Evolutionary conservation across 169 alveolate species (phyloP).

Genomic region (Plasmodium knowlesi): DNA sequence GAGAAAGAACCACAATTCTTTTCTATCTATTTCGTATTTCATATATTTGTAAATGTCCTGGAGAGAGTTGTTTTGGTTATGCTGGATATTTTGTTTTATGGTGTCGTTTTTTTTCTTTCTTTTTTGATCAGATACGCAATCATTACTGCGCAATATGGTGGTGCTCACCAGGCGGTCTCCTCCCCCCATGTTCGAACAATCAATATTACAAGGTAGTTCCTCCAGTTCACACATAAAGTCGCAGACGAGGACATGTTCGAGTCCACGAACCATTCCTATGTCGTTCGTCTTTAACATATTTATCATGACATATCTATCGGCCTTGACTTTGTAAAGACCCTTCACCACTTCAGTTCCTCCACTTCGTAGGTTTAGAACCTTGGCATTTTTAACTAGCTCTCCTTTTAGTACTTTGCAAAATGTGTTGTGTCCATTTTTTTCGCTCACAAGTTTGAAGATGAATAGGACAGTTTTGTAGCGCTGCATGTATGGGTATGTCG

Average conservation of each 20-base stretch:
- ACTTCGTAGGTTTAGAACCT: slow-evolving; percentile 54
- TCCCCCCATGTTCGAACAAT: neutral
- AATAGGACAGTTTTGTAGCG: slow-evolving; percentile 45
- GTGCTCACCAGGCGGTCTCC: neutral
- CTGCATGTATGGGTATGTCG: neutral
- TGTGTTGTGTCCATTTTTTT: slow-evolving; percentile 72
- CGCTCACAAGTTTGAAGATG: slow-evolving; percentile 60
- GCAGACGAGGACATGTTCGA: slow-evolving; percentile 69
- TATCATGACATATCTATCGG: slow-evolving; percentile 73
- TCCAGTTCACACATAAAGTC: slow-evolving; percentile 60
- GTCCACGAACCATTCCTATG: slow-evolving; percentile 79
- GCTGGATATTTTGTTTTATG: no score
- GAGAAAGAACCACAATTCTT: slow-evolving; percentile 62
- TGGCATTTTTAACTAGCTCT: slow-evolving; percentile 36
- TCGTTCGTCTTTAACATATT: slow-evolving; percentile 65
- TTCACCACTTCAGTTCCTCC: slow-evolving; percentile 69
- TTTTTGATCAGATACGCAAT: neutral
- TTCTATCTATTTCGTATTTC: slow-evolving; percentile 29
- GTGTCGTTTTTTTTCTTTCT: neutral
- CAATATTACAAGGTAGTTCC: neutral
- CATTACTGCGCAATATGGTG: neutral
- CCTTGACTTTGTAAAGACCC: slow-evolving; percentile 78
- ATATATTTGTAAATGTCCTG: slow-evolving; percentile 24
- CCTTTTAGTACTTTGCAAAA: slow-evolving; percentile 66
- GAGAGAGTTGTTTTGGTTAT: neutral